Evolutionary conservation across 2,329 filamentous ascomycete genomes (phyloP).

Genomic region (Onygenales sp.): DNA sequence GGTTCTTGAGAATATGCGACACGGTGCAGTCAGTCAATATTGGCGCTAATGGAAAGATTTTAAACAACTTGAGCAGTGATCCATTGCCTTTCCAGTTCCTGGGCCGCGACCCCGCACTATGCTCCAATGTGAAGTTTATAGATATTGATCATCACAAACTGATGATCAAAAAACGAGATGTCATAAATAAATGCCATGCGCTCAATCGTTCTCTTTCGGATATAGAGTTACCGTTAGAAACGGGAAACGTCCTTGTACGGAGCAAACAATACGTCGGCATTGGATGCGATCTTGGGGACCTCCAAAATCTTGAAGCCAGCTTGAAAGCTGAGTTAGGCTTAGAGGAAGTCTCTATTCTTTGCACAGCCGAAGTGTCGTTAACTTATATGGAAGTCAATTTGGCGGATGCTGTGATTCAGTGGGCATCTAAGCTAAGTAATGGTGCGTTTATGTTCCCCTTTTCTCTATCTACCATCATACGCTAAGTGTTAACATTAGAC

Average conservation of each 20-base stretch:
- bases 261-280: conserved; percentile 68
- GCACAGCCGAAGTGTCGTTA: conserved; percentile 81
- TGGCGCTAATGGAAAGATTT: conserved; percentile 8
- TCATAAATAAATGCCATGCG: conserved; percentile 28
- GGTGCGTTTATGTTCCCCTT: conserved; percentile 37
- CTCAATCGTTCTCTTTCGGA: conserved; percentile 46
- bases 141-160: conserved; percentile 81
- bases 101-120: conserved; percentile 52
- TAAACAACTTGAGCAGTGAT: conserved; percentile 49
- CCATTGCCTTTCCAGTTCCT: conserved; percentile 79
- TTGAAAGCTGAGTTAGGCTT: conserved; percentile 49
- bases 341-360: conserved; percentile 56
- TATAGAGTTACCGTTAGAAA: conserved; percentile 26
- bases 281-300: conserved; percentile 68
- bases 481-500: conserved; percentile 21
- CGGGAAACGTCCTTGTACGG: conserved; percentile 43
- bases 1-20: not conserved
- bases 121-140: conserved; percentile 56
- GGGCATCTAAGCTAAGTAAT: conserved; percentile 62
- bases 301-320: conserved; percentile 49
- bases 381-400: conserved; percentile 75
- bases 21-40: not conserved
- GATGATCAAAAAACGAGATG: conserved; percentile 3
- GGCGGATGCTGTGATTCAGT: conserved; percentile 65
- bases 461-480: not conserved